Evolutionary conservation across 805 yeast species (phyloP).

Genomic region (Candida manassasensis): DNA sequence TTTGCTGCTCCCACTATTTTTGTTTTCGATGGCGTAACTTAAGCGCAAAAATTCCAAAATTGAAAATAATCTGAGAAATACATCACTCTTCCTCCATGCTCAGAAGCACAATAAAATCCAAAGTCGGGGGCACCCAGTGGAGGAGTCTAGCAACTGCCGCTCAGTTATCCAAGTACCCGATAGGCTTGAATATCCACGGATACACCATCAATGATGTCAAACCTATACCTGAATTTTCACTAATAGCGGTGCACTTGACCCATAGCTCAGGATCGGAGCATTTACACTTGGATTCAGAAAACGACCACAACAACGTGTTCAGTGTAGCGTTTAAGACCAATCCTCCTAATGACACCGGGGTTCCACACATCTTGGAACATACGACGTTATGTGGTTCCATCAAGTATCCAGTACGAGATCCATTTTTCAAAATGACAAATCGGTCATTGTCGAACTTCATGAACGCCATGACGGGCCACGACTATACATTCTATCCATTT

Average conservation of each 20-base stretch:
- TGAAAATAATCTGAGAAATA: background rate
- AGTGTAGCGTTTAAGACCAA: slow-evolving; percentile 87
- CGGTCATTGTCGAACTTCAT: slow-evolving; percentile 91
- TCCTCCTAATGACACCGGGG: slow-evolving; percentile 92
- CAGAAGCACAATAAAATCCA: background rate
- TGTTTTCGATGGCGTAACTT: no score
- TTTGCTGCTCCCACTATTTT: no score
- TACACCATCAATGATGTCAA: slow-evolving; percentile 59
- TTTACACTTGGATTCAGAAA: slow-evolving; percentile 74
- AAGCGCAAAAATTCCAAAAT: background rate
- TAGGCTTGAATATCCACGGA: slow-evolving; percentile 62
- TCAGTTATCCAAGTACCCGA: slow-evolving; percentile 44
- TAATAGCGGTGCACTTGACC: slow-evolving; percentile 68
- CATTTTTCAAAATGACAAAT: slow-evolving; percentile 95
- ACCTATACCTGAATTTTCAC: slow-evolving; percentile 75
- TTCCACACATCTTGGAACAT: slow-evolving; percentile 94
- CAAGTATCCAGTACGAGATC: slow-evolving; percentile 91
- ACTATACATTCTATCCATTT: slow-evolving; percentile 93
- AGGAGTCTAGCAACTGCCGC: slow-evolving; percentile 2
- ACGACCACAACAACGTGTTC: slow-evolving; percentile 83
- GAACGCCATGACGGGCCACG: slow-evolving; percentile 99
- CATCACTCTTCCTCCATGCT: background rate
- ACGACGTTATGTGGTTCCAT: slow-evolving; percentile 93
- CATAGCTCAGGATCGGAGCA: slow-evolving; percentile 81
- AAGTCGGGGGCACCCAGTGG: background rate